These are phyloP conservation scores for Nannizzia gypsea DNA, from an alignment of 2,329 filamentous ascomycete species.

Conservation along the genomic window DNA sequence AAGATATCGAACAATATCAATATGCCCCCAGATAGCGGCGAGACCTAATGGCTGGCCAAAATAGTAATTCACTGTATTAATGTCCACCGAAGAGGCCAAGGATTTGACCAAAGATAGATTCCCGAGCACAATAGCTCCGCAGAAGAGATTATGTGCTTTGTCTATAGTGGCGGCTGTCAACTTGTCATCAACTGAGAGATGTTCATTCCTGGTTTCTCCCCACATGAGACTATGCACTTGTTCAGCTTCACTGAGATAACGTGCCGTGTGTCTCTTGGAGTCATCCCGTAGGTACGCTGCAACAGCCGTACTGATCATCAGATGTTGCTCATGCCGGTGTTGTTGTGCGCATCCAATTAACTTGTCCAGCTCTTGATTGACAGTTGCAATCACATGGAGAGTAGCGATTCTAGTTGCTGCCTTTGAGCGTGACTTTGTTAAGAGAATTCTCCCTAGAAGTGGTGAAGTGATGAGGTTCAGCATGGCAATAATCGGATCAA, in stretches of 20 bases:
- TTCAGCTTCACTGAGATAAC: too few species aligned
- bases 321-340: neutral
- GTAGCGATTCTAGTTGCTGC: neutral
- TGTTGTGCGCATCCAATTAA: neutral
- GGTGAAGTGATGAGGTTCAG: neutral
- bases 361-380: neutral
- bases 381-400: neutral
- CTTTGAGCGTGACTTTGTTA: neutral
- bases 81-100: neutral
- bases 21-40: neutral
- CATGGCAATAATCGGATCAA: neutral
- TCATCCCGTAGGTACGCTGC: neutral
- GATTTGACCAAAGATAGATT: neutral
- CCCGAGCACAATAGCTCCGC: neutral
- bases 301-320: neutral
- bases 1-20: neutral
- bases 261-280: too few species aligned
- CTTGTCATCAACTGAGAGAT: too few species aligned
- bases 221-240: too few species aligned
- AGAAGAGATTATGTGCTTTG: neutral
- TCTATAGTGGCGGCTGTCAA: neutral
- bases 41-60: neutral
- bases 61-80: neutral
- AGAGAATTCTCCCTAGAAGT: neutral
- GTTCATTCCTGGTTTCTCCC: too few species aligned